Evolutionary conservation across 768 basidiomycete genomes (phyloP), one percentile per base, ranked within the genome.

Genomic region (Mycena vulgaris): DNA sequence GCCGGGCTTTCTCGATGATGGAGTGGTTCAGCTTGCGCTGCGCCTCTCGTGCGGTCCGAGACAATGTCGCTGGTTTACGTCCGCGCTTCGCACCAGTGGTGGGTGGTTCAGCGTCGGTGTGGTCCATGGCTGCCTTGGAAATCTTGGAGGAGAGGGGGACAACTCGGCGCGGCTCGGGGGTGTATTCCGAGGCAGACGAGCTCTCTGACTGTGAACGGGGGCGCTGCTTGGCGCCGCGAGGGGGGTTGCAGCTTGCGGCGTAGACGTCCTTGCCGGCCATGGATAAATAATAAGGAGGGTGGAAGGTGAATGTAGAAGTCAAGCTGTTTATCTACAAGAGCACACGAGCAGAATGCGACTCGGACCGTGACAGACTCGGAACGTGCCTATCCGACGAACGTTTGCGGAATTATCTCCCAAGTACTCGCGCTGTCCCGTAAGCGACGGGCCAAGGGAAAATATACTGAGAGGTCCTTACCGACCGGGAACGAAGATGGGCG

Each of bases 1-100:
- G 87, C 33, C 97, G 84, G 0, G 96, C 90, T 77, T 97, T 94
- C 83, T 99, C 97, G 78, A 99, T 99, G 70, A 96, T 90, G 7
- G 93, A 95, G 77, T 99, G 97, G 81, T 98, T 98, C 39, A 95
- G 89, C 79, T 97, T 95, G 60, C 97, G 90, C 80, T 95, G 91
- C 2, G 92, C 89, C 81, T 97, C 96, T 53, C 96, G 87, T 33
- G 93, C 93, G 17, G 88, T 88, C 69, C 93, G 92, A 21, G 93
- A 93, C 52, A 93, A 80, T 11, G 89, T 86, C 11, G 90, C 91
- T 0, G 93, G 92, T 76, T 92, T 93, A 58, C 94, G 90, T 3
- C 93, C 92, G 25, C 92, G 90, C 77, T 89, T 92, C 13, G 86
- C 78, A 28, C 62, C 47, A n/a, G 82, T 80, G 7, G 77, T 53